These are phyloP conservation scores for Termitomyces sp. DNA, from an alignment of 768 basidiomycete species.

Conservation along the genomic window DNA sequence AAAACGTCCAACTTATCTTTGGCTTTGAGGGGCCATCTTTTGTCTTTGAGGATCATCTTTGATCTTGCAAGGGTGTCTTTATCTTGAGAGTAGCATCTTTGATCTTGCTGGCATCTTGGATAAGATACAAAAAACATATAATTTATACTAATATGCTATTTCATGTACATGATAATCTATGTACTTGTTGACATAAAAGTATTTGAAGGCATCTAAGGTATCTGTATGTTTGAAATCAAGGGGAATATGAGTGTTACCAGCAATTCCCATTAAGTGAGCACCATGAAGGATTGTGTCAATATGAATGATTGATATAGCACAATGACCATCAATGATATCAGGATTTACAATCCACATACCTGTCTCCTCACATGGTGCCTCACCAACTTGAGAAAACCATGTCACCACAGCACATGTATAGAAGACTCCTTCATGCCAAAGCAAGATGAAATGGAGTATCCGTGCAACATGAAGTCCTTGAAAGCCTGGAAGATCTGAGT, in stretches of 20 bases:
- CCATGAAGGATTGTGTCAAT: constrained; percentile 23
- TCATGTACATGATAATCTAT: too few relatives aligned
- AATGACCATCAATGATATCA: constrained; percentile 8
- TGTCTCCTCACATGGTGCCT: constrained; percentile 21
- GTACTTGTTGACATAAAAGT: too few relatives aligned
- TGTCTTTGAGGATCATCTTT: too few relatives aligned
- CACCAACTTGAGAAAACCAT: constrained; percentile 19
- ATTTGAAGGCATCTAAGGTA: too few relatives aligned
- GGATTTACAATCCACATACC: constrained; percentile 30
- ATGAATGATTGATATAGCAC: constrained; percentile 12
- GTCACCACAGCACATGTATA: constrained; percentile 25
- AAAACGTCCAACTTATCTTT: too few relatives aligned
- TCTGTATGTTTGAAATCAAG: too few relatives aligned
- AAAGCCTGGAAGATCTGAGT: constrained; percentile 21
- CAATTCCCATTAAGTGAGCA: constrained; percentile 24
- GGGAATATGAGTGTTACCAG: constrained; percentile 9
- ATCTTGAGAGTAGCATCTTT: too few relatives aligned
- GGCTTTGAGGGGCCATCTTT: too few relatives aligned
- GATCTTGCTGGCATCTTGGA: too few relatives aligned
- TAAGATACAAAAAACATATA: too few relatives aligned
- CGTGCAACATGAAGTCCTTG: constrained; percentile 21
- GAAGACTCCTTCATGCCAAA: constrained; percentile 7
- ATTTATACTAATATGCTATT: too few relatives aligned
- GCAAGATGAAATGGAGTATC: constrained; percentile 25
- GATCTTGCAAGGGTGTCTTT: too few relatives aligned